Base-by-base conservation (phyloP, 805 yeast species). In the Yamadazyma scolyti region DNA sequence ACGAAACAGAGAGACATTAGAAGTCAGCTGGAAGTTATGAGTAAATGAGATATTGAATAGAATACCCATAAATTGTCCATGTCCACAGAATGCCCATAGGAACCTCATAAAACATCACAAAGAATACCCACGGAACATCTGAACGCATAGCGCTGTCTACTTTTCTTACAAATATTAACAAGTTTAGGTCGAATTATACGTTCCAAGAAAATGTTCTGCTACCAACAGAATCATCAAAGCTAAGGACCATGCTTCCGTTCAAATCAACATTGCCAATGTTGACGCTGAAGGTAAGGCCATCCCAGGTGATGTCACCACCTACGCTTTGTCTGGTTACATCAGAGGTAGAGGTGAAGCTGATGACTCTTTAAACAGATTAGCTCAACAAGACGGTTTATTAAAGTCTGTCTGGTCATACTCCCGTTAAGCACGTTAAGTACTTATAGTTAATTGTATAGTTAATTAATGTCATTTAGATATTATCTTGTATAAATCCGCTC, bases 151-250 rank as follows among this genome's bases (percentile, higher is more conserved):
- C 21, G 10, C 9, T 9, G 21, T 19, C 10, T 8, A 9, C 10
- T 19, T 22, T 12, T 8, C 13, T 9, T 4, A 32, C 17, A 15
- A 18, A 26, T 55, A 56, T 68, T 57, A 60, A 61, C 63, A 40
- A 20, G 22, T 39, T 31, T 56, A 86, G 97, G 97, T 93, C 74
- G 98, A 93, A 82, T 88, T 93, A 75, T 93, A 93, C 95, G 95
- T 90, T 74, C 98, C 98, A 79, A 87, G 98, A 83, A 93, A 93
- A 80, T 93, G 98, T 82, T 93, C 98, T 75, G 98, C 98, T 67
- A 88, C 98, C 75, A 89, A 88, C 96, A 88, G 97, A 80, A 88
- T 93, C 77, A 89, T 93, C 82, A 88, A 87, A 80, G 89, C 98
- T 64, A 89, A 93, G 81, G 98, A 93, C 77, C 98, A 93, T 75